phyloP scores from a whole-genome alignment of 345 rosid species.

The Populus alba region DNA sequence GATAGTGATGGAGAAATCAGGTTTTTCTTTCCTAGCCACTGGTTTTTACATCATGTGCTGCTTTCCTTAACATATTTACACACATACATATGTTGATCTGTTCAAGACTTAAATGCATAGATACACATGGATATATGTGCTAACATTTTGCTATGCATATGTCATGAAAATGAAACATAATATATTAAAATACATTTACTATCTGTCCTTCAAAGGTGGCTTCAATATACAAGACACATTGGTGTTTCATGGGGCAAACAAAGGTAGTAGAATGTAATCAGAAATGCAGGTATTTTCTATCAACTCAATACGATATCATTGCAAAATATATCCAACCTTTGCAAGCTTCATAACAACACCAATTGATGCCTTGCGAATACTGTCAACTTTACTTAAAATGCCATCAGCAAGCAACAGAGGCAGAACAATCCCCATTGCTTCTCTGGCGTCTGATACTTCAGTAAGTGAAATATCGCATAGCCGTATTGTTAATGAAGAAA shows the following conservation, averaged over 20 bases:
- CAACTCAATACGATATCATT: neutral
- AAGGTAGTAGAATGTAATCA: neutral
- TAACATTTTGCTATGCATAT: neutral
- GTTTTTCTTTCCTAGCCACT: neutral
- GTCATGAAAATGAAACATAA: neutral
- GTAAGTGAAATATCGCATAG: slow-evolving; percentile 87
- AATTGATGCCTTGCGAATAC: slow-evolving; percentile 84
- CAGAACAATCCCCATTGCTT: slow-evolving; percentile 76
- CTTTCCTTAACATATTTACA: neutral
- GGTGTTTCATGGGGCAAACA: slow-evolving; percentile 5
- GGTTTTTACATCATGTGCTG: neutral
- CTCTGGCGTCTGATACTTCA: slow-evolving; percentile 65
- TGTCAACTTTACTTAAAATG: slow-evolving; percentile 83
- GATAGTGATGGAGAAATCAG: neutral
- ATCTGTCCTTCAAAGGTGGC: neutral
- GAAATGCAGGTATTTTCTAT: neutral
- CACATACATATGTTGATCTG: neutral
- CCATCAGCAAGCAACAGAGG: slow-evolving; percentile 90
- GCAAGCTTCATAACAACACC: slow-evolving; percentile 96
- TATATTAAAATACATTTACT: neutral
- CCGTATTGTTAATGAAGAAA: slow-evolving; percentile 78
- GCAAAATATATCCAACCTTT: slow-evolving; percentile 48
- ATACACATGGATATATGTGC: neutral
- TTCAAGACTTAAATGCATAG: neutral
- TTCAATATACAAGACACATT: neutral